phyloP scores from a whole-genome alignment of 371 early-diverging fungal genomes.

The Fennellomyces sp. region DNA sequence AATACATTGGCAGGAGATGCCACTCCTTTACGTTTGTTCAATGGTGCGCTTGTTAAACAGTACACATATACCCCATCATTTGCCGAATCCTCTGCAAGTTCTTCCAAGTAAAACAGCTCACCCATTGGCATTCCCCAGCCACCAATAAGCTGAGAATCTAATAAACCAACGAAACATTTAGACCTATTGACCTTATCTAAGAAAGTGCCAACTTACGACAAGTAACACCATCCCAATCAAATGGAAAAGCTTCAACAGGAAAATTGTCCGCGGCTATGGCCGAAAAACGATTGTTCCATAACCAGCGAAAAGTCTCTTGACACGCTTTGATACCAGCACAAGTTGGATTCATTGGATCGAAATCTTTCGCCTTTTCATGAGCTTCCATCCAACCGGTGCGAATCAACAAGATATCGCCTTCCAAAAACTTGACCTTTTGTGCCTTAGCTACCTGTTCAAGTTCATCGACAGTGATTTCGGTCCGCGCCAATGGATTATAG shows the following conservation, averaged over 20 bases:
- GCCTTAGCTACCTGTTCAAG: not conserved
- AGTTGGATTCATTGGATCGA: not conserved
- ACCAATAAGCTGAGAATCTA: conserved; percentile 40
- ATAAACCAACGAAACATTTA: too few species aligned
- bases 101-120: conserved; percentile 42
- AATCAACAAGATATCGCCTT: not conserved
- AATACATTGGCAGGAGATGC: conserved; percentile 47
- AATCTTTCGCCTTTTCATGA: not conserved
- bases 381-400: not conserved
- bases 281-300: not conserved
- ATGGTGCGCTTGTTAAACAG: conserved; percentile 46
- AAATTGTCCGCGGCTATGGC: not conserved
- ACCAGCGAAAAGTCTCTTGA: not conserved
- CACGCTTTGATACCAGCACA: not conserved
- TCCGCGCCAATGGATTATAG: not conserved
- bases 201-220: not conserved
- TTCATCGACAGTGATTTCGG: not conserved
- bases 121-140: conserved; percentile 44
- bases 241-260: too few species aligned
- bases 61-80: conserved; percentile 36
- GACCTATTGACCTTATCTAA: too few species aligned
- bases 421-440: not conserved
- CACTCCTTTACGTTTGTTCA: conserved; percentile 43
- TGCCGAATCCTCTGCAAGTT: conserved; percentile 42
- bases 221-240: not conserved